These are phyloP conservation scores for Coprinopsis marcescibilis DNA, from an alignment of 768 basidiomycete genomes.

Conservation along the genomic window DNA sequence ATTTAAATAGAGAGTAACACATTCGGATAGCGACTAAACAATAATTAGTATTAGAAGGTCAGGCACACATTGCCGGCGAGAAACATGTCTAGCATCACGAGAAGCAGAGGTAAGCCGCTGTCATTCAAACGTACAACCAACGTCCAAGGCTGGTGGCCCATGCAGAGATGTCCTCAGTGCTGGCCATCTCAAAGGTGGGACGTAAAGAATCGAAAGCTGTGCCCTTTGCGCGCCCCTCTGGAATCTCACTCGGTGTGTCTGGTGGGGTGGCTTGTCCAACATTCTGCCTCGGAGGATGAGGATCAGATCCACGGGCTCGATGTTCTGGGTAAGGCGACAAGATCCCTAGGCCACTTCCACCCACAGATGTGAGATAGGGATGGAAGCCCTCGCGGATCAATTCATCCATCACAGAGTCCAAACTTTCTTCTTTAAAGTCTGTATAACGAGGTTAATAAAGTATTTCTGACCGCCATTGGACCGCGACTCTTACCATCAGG, in stretches of 20 bases:
- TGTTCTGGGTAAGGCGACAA: conserved; percentile 55
- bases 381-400: conserved; percentile 64
- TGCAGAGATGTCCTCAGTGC: conserved; percentile 35
- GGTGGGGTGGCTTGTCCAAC: conserved; percentile 45
- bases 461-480: background rate
- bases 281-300: conserved; percentile 14
- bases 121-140: conserved; percentile 55
- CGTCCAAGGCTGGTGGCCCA: conserved; percentile 52
- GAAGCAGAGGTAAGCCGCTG: background rate
- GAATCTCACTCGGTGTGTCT: conserved; percentile 33
- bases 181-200: conserved; percentile 38
- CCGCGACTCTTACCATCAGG: conserved; percentile 68
- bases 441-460: conserved; percentile 11
- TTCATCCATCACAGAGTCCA: conserved; percentile 52
- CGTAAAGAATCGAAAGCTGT: conserved; percentile 28
- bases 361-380: conserved; percentile 88
- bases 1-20: too few species aligned
- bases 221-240: conserved; percentile 19
- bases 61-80: too few species aligned
- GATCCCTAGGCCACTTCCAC: conserved; percentile 89
- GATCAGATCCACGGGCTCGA: conserved; percentile 27
- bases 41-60: too few species aligned
- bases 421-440: conserved; percentile 65
- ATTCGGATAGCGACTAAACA: too few species aligned
- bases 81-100: too few species aligned